A percentile compares a stretch with the other conserved stretches of the same genome.
phyloP scores from a whole-genome alignment of 108 stramenopile species.

The Pseudonitzschia delicatissima region DNA sequence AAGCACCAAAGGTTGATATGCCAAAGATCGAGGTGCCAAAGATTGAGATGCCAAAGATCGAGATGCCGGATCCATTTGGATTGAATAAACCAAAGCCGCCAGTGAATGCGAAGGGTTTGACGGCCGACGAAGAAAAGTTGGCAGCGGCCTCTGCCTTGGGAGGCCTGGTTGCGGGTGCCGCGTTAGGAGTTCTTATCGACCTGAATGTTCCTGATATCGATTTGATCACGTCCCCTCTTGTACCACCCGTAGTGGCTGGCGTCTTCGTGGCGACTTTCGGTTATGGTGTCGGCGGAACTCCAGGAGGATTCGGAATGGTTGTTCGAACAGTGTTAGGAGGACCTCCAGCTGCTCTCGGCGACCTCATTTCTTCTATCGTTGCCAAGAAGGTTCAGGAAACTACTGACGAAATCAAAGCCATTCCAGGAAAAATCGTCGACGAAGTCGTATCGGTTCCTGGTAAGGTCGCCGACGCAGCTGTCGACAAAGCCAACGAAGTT shows the following conservation, averaged over 20 bases:
- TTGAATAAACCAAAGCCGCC: no score
- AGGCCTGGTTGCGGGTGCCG: conserved; percentile 18
- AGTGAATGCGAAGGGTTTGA: not conserved
- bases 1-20: conserved; percentile 20
- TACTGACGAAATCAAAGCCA: conserved; percentile 60
- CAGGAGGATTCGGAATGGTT: conserved; percentile 34
- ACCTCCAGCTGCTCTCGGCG: conserved; percentile 14
- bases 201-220: conserved; percentile 21
- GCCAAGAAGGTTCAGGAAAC: conserved; percentile 46
- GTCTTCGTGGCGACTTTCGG: conserved; percentile 34
- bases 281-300: conserved; percentile 33
- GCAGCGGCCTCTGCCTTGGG: conserved; percentile 24
- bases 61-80: conserved; percentile 9
- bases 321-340: conserved; percentile 45
- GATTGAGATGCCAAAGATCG: conserved; percentile 43
- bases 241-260: conserved; percentile 45
- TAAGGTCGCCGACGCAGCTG: conserved; percentile 46
- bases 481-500: conserved; percentile 46
- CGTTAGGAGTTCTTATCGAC: conserved; percentile 12
- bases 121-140: conserved; percentile 19
- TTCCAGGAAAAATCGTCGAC: conserved; percentile 37
- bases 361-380: conserved; percentile 15
- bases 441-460: conserved; percentile 70
- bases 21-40: conserved; percentile 26
- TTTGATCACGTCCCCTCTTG: conserved; percentile 18